Evolutionary conservation across 768 basidiomycete genomes (phyloP).

Genomic region (Auricularia sp.): DNA sequence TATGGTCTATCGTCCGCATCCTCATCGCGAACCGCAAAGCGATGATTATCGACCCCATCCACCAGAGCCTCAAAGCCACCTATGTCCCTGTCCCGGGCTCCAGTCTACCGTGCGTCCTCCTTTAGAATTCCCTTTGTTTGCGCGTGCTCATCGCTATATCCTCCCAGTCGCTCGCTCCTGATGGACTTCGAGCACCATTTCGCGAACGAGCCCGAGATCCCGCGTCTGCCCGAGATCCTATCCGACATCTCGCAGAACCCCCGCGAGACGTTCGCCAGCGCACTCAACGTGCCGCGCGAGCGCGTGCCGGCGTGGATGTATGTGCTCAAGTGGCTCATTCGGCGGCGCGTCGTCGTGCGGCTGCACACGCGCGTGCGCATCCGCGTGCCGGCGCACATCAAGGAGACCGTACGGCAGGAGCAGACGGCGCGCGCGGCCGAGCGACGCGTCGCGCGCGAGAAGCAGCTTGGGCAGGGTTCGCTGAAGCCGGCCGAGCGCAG

Average conservation of each 20-base stretch:
- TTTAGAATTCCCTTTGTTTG: constrained; percentile 1
- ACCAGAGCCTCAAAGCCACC: constrained; percentile 58
- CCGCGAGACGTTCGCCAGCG: constrained; percentile 58
- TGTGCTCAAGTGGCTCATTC: constrained; percentile 85
- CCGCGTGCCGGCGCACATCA: constrained; percentile 67
- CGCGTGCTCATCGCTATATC: constrained; percentile 5
- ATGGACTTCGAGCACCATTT: constrained; percentile 55
- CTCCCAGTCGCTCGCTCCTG: constrained; percentile 43
- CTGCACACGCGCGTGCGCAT: constrained; percentile 80
- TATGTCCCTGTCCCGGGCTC: constrained; percentile 58
- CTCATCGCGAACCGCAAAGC: constrained; percentile 85
- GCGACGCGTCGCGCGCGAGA: neutral
- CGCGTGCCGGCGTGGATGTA: constrained; percentile 44
- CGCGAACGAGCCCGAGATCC: constrained; percentile 40
- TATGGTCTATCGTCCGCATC: constrained; percentile 87
- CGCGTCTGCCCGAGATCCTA: constrained; percentile 63
- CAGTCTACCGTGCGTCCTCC: constrained; percentile 42
- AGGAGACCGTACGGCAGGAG: constrained; percentile 45
- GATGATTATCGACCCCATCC: constrained; percentile 79
- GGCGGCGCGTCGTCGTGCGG: constrained; percentile 73
- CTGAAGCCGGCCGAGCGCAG: neutral
- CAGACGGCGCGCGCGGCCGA: constrained; percentile 15
- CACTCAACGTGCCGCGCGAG: constrained; percentile 62
- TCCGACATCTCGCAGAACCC: constrained; percentile 57
- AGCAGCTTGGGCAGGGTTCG: neutral